Percentiles rank a stretch among this genome's conserved stretches.
These are phyloP conservation scores for Daldinia vernicosa DNA, from an alignment of 495 filamentous ascomycete genomes.

Conservation along the genomic window DNA sequence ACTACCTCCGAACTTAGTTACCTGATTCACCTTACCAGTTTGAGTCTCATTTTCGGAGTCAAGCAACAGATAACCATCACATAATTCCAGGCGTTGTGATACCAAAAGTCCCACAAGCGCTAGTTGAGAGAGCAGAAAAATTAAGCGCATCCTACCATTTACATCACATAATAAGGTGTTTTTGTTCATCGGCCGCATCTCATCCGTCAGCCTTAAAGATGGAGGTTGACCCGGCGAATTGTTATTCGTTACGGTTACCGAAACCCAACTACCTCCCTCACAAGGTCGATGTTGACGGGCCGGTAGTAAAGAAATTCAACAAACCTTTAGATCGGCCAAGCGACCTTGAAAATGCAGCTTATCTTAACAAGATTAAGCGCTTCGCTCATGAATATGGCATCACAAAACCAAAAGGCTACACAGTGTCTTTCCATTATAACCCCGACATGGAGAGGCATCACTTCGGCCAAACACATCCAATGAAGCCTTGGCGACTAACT, in stretches of 20 bases:
- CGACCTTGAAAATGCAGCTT: constrained; percentile 66
- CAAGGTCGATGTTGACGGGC: constrained; percentile 53
- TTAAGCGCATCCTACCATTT: background rate
- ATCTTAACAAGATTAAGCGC: constrained; percentile 70
- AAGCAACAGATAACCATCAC: background rate
- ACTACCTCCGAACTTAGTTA: too few relatives aligned
- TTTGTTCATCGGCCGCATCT: background rate
- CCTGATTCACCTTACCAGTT: too few relatives aligned
- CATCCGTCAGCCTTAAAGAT: constrained; percentile 28
- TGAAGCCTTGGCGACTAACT: constrained; percentile 98
- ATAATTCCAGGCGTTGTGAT: background rate
- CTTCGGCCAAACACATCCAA: constrained; percentile 93
- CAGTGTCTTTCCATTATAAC: constrained; percentile 96
- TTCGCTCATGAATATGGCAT: constrained; percentile 79
- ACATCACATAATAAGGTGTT: background rate
- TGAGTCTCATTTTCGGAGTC: background rate
- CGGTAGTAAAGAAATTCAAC: constrained; percentile 76
- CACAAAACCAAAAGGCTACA: constrained; percentile 79
- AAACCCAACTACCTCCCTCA: constrained; percentile 62
- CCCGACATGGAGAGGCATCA: constrained; percentile 95
- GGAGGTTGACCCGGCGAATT: constrained; percentile 41
- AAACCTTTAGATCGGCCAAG: constrained; percentile 61
- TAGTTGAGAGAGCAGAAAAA: background rate
- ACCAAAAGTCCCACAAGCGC: background rate
- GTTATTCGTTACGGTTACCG: constrained; percentile 51